Evolutionary conservation across 495 filamentous ascomycete genomes (phyloP).

Genomic region (Penicillium coprophilum): DNA sequence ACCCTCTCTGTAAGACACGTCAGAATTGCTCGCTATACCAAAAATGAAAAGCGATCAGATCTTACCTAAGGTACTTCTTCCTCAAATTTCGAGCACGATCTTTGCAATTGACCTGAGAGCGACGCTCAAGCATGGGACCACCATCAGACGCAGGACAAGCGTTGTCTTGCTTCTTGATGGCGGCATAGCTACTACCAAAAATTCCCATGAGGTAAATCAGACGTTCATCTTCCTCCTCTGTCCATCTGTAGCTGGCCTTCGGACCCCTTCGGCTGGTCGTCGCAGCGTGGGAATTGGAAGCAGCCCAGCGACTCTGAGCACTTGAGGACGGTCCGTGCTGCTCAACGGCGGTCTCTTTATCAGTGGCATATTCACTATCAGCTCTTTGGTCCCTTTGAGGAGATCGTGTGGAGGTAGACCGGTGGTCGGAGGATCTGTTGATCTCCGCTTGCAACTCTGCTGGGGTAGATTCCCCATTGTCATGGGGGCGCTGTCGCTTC

Average conservation of each 20-base stretch:
- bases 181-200: not conserved
- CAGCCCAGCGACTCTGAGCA: not conserved
- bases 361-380: not conserved
- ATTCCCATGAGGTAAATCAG: not conserved
- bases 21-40: not conserved
- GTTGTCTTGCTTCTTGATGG: slow-evolving; percentile 4
- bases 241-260: not conserved
- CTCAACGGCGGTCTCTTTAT: not conserved
- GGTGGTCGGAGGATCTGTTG: not conserved
- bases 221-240: slow-evolving; percentile 7
- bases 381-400: not conserved
- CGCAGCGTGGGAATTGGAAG: not conserved
- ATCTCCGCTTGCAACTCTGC: not conserved
- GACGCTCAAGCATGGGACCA: slow-evolving; percentile 3
- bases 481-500: slow-evolving; percentile 3
- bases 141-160: not conserved
- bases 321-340: not conserved
- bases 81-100: slow-evolving; percentile 12
- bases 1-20: slow-evolving; percentile 4
- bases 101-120: slow-evolving; percentile 3
- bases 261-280: not conserved
- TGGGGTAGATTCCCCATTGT: not conserved
- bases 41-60: slow-evolving; percentile 3
- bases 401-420: too few relatives aligned
- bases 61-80: slow-evolving; percentile 4